Evolutionary conservation across 2,329 filamentous ascomycete species (phyloP).

Genomic region (Teratosphaeria destructans): DNA sequence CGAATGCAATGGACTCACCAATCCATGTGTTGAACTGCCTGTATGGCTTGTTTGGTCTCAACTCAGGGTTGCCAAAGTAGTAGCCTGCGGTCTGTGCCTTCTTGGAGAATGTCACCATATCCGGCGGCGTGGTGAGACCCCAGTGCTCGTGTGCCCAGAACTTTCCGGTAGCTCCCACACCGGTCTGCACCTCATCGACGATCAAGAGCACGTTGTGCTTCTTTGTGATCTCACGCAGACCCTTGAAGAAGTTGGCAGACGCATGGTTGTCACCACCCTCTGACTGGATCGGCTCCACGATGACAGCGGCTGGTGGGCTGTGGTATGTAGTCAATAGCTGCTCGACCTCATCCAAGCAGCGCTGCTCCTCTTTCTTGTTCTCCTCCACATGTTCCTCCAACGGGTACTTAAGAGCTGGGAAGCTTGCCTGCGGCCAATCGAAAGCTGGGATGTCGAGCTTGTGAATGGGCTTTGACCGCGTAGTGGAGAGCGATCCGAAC

Average conservation of each 20-base stretch:
- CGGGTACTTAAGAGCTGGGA: conserved; percentile 78
- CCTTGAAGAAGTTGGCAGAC: conserved; percentile 74
- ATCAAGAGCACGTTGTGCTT: conserved; percentile 74
- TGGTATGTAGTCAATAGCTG: conserved; percentile 68
- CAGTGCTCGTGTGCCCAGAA: conserved; percentile 98
- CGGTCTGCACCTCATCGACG: conserved; percentile 90
- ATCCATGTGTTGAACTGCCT: conserved; percentile 98
- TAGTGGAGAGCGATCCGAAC: conserved; percentile 79
- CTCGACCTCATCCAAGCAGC: conserved; percentile 74
- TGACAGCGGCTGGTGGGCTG: conserved; percentile 66
- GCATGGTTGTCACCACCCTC: conserved; percentile 95
- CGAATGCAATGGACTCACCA: conserved; percentile 24
- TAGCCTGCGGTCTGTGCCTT: conserved; percentile 91
- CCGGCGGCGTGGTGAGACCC: conserved; percentile 66
- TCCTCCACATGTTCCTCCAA: conserved; percentile 68
- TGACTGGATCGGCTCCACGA: conserved; percentile 86
- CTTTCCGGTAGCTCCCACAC: conserved; percentile 81
- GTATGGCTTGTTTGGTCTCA: conserved; percentile 86
- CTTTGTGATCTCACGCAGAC: conserved; percentile 67
- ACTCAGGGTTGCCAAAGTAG: conserved; percentile 71
- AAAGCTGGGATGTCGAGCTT: conserved; percentile 92
- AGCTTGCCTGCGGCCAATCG: conserved; percentile 85
- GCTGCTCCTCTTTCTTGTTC: conserved; percentile 72
- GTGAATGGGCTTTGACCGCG: conserved; percentile 86
- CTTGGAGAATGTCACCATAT: conserved; percentile 93